These are phyloP conservation scores for Xerocomellus intermedius DNA, from an alignment of 768 basidiomycete genomes.

Conservation along the genomic window DNA sequence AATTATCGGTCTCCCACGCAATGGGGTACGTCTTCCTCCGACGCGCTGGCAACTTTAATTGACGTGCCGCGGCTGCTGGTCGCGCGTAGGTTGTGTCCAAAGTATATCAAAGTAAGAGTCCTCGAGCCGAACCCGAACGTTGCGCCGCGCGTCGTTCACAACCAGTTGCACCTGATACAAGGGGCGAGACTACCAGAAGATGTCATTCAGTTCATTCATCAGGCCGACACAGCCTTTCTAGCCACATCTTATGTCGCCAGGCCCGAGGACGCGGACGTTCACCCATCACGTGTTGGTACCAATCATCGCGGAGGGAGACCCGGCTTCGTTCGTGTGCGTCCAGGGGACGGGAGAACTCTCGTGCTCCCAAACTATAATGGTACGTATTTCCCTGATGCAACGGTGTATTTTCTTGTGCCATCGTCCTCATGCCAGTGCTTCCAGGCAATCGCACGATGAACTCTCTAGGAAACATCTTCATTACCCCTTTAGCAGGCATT, in stretches of 20 bases:
- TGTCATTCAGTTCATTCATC: slow-evolving; percentile 46
- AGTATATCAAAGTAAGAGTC: slow-evolving; percentile 57
- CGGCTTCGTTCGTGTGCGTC: slow-evolving; percentile 60
- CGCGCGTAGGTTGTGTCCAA: slow-evolving; percentile 55
- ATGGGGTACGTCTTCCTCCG: slow-evolving; percentile 44
- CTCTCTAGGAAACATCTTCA: slow-evolving; percentile 60
- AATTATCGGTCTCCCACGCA: slow-evolving; percentile 52
- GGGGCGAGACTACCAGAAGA: slow-evolving; percentile 48
- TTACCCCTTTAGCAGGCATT: slow-evolving; percentile 53
- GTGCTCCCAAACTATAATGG: slow-evolving; percentile 63
- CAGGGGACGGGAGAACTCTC: slow-evolving; percentile 52
- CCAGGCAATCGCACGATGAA: slow-evolving; percentile 63
- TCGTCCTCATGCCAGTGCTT: neutral
- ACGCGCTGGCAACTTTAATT: neutral
- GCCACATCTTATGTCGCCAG: slow-evolving; percentile 50
- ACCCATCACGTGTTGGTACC: slow-evolving; percentile 60
- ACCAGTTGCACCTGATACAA: slow-evolving; percentile 30
- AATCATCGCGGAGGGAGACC: slow-evolving; percentile 65
- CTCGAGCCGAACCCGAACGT: slow-evolving; percentile 40
- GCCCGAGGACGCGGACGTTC: slow-evolving; percentile 36
- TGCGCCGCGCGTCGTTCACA: slow-evolving; percentile 36
- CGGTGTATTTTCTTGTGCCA: neutral
- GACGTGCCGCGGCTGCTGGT: neutral
- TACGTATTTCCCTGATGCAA: neutral
- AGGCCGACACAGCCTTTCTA: slow-evolving; percentile 54